Conservation (phyloP, 228 moss, liverwort and hornwort species). For the Sphagnum magellanicum region DNA sequence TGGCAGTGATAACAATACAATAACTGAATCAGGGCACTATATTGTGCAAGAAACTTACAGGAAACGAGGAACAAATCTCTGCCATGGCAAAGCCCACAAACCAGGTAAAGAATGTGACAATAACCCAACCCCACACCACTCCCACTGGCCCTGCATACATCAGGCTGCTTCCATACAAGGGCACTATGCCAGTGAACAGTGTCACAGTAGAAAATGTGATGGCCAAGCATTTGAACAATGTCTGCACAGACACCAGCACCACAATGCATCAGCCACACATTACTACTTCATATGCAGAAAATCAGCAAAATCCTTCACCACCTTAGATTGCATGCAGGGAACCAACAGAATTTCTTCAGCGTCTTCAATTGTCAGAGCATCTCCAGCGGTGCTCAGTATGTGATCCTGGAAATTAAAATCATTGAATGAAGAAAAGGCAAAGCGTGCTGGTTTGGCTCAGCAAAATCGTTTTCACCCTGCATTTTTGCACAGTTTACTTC, state of each 20-base stretch:
- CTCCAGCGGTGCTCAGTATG: too few relatives aligned
- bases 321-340: too few relatives aligned
- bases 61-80: conserved; percentile 96
- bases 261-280: not conserved
- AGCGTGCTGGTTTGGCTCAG: too few relatives aligned
- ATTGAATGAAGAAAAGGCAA: too few relatives aligned
- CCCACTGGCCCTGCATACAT: conserved; percentile 65
- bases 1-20: too few relatives aligned
- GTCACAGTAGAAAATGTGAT: conserved; percentile 98
- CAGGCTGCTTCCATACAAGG: conserved; percentile 80
- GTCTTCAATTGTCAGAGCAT: too few relatives aligned
- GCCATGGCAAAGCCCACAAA: conserved; percentile 98
- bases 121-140: conserved; percentile 95
- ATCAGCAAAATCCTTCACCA: not conserved
- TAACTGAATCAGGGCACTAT: too few relatives aligned
- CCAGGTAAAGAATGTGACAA: conserved; percentile 96
- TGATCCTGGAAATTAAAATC: too few relatives aligned
- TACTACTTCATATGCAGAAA: not conserved
- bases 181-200: conserved; percentile 91
- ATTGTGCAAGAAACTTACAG: conserved; percentile 30
- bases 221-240: conserved; percentile 93
- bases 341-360: too few relatives aligned
- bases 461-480: too few relatives aligned
- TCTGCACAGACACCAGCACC: conserved; percentile 38
- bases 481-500: too few relatives aligned